Conservation (phyloP, 2,329 filamentous ascomycete genomes). For the Sporothrix mexicana region DNA sequence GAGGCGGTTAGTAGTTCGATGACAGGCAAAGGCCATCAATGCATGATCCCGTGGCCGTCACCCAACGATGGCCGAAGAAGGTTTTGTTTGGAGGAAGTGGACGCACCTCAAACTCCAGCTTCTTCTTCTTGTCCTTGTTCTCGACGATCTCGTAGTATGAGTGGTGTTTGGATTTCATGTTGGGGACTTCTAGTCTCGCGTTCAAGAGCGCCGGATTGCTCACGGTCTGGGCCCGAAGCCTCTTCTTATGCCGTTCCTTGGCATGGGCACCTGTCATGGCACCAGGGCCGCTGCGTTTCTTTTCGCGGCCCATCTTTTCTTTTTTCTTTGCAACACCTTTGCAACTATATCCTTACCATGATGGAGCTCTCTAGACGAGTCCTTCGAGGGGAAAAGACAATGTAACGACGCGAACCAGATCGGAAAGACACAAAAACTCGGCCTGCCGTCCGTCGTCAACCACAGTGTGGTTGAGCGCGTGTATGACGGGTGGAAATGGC, state of each 20-base stretch:
- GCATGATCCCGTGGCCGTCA: background rate
- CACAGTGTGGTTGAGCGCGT: slow-evolving; percentile 16
- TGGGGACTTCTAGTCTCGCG: slow-evolving; percentile 42
- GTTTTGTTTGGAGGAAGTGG: background rate
- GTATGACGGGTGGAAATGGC: background rate
- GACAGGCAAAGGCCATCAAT: background rate
- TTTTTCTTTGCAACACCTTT: slow-evolving; percentile 36
- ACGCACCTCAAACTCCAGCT: slow-evolving; percentile 65
- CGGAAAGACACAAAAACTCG: slow-evolving; percentile 12
- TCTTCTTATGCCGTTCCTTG: slow-evolving; percentile 45
- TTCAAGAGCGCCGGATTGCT: slow-evolving; percentile 41
- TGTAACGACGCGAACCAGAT: background rate
- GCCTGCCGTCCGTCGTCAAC: slow-evolving; percentile 12
- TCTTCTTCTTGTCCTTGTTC: slow-evolving; percentile 69
- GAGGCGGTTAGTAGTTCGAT: background rate
- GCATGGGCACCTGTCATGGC: slow-evolving; percentile 41
- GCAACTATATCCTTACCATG: slow-evolving; percentile 39
- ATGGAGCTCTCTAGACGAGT: background rate
- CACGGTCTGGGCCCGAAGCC: slow-evolving; percentile 41
- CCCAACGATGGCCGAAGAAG: background rate
- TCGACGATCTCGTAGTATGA: slow-evolving; percentile 69
- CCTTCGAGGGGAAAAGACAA: background rate
- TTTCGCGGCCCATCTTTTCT: slow-evolving; percentile 43
- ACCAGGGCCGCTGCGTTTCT: slow-evolving; percentile 39
- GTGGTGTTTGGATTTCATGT: slow-evolving; percentile 61